phyloP scores from a whole-genome alignment of 192 early-diverging fungal genomes.

The Dissophora ornata region DNA sequence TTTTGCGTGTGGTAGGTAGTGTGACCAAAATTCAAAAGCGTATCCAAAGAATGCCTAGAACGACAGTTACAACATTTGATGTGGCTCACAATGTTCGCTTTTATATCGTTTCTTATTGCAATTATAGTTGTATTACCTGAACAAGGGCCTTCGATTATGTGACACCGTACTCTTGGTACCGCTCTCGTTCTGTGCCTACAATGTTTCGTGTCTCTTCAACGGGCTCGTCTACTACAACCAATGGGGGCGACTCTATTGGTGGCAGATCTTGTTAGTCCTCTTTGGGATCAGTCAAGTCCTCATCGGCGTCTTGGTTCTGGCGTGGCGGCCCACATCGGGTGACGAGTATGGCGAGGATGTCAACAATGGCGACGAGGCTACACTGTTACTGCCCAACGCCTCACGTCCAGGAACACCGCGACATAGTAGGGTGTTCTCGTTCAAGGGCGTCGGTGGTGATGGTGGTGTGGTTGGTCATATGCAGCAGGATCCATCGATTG shows the following conservation, averaged over 20 bases:
- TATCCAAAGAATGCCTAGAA: no score
- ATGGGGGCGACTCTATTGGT: constrained; percentile 66
- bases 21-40: neutral
- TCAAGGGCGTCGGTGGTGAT: constrained; percentile 23
- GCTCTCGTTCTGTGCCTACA: constrained; percentile 80
- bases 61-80: no score
- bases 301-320: constrained; percentile 73
- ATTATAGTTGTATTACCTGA: constrained; percentile 78
- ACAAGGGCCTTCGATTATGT: constrained; percentile 76
- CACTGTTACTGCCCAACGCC: constrained; percentile 30
- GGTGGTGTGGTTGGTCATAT: constrained; percentile 7
- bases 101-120: constrained; percentile 16
- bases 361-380: constrained; percentile 30
- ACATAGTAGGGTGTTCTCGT: constrained; percentile 28
- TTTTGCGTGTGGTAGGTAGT: neutral
- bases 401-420: constrained; percentile 32
- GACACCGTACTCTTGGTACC: constrained; percentile 82
- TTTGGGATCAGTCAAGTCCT: constrained; percentile 73
- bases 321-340: constrained; percentile 57
- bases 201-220: constrained; percentile 78
- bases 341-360: constrained; percentile 24
- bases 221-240: constrained; percentile 86
- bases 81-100: constrained; percentile 30
- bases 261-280: constrained; percentile 73
- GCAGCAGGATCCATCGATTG: constrained; percentile 19